Percentiles rank a stretch among this genome's conserved stretches.
Evolutionary conservation across 345 rosid species (phyloP).

Genomic region (Capsella bursapastoris): DNA sequence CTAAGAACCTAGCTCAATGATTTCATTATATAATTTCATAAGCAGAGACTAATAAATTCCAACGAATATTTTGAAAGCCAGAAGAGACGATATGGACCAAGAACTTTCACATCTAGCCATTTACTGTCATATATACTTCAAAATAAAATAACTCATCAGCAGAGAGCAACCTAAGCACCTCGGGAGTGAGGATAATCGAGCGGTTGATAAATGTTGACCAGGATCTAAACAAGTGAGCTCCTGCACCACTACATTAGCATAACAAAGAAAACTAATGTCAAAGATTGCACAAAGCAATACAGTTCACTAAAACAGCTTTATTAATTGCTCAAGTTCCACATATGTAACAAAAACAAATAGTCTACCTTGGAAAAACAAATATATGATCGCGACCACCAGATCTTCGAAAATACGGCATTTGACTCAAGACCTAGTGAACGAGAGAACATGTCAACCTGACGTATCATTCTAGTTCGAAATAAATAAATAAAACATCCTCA

Average conservation of each 20-base stretch:
- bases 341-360: neutral
- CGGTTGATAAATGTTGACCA: constrained; percentile 78
- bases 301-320: constrained; percentile 16
- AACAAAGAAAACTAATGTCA: constrained; percentile 24
- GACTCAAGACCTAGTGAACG: constrained; percentile 69
- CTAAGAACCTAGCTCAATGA: constrained; percentile 4
- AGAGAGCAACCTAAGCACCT: constrained; percentile 50
- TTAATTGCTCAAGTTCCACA: neutral
- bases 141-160: neutral
- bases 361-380: constrained; percentile 92
- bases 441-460: neutral
- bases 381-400: constrained; percentile 97
- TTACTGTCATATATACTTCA: constrained; percentile 1
- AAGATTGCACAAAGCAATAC: neutral
- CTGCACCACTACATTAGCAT: constrained; percentile 55
- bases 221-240: constrained; percentile 85
- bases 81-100: neutral
- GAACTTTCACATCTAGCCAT: neutral
- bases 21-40: neutral
- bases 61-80: constrained; percentile 7
- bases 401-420: constrained; percentile 89
- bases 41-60: neutral
- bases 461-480: constrained; percentile 2
- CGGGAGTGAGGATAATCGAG: constrained; percentile 82
- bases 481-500: neutral